phyloP scores from a whole-genome alignment of 371 early-diverging fungal genomes.

The Mortierella sp. region DNA sequence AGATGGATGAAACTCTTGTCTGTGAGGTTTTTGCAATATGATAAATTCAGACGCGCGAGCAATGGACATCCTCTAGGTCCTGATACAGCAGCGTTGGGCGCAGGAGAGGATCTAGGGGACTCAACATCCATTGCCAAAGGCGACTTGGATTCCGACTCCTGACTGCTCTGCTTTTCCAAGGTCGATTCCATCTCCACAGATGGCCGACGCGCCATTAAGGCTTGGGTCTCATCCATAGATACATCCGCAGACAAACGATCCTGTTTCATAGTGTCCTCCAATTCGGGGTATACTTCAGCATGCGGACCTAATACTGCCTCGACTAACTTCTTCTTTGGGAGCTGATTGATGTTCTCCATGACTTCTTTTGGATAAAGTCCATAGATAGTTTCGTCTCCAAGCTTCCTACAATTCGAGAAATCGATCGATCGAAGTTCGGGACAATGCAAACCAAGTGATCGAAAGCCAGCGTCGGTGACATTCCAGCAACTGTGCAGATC shows the following conservation, averaged over 20 bases:
- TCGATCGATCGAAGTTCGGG: slow-evolving; percentile 65
- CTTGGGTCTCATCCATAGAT: slow-evolving; percentile 42
- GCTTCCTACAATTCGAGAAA: slow-evolving; percentile 84
- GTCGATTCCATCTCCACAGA: slow-evolving; percentile 18
- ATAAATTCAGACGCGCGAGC: slow-evolving; percentile 62
- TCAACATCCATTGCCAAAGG: slow-evolving; percentile 15
- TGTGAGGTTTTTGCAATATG: slow-evolving; percentile 85
- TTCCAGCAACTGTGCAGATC: slow-evolving; percentile 85
- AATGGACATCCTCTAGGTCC: slow-evolving; percentile 41
- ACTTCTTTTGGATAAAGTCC: slow-evolving; percentile 55
- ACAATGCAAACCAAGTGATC: slow-evolving; percentile 58
- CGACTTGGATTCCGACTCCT: neutral
- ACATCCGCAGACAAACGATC: slow-evolving; percentile 11
- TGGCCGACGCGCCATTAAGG: slow-evolving; percentile 12
- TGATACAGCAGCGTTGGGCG: neutral
- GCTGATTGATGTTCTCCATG: slow-evolving; percentile 11
- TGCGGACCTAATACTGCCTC: slow-evolving; percentile 12
- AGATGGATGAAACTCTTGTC: slow-evolving; percentile 69
- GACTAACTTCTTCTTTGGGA: neutral
- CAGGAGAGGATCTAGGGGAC: neutral
- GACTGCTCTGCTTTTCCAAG: neutral
- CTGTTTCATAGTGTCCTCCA: slow-evolving; percentile 18
- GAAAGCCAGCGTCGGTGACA: slow-evolving; percentile 77
- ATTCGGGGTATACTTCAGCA: slow-evolving; percentile 5
- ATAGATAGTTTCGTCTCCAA: slow-evolving; percentile 76